phyloP scores from a whole-genome alignment of 352 stramenopile species.

The Phytopythium oedochilum region DNA sequence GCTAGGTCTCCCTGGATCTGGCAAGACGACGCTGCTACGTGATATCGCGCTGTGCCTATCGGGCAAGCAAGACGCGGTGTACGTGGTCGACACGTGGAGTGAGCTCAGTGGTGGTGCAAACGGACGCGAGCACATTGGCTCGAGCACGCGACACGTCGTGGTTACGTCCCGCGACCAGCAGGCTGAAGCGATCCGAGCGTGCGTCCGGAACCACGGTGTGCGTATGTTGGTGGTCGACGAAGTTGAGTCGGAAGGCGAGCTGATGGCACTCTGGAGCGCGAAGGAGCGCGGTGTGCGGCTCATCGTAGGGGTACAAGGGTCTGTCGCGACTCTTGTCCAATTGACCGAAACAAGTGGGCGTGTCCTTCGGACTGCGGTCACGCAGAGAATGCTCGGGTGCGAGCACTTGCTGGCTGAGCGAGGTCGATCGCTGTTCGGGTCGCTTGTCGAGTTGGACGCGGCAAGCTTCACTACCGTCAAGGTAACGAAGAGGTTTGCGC shows the following conservation, averaged over 20 bases:
- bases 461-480: background rate
- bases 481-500: background rate
- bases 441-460: background rate
- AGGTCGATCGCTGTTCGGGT: background rate
- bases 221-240: background rate
- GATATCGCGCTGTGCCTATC: background rate
- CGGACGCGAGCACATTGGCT: background rate
- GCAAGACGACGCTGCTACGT: background rate
- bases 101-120: background rate
- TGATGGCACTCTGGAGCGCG: background rate
- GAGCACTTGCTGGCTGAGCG: background rate
- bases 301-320: background rate
- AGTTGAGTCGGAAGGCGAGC: background rate
- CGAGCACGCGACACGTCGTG: background rate
- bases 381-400: background rate
- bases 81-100: background rate
- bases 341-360: background rate
- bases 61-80: background rate
- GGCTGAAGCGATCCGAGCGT: background rate
- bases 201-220: background rate
- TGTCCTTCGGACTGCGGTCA: background rate
- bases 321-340: background rate
- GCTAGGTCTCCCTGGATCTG: background rate
- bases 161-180: background rate
- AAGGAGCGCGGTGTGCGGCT: conserved; percentile 1